Conservation (phyloP, 768 basidiomycete genomes). For the Lenzites betulinus region DNA sequence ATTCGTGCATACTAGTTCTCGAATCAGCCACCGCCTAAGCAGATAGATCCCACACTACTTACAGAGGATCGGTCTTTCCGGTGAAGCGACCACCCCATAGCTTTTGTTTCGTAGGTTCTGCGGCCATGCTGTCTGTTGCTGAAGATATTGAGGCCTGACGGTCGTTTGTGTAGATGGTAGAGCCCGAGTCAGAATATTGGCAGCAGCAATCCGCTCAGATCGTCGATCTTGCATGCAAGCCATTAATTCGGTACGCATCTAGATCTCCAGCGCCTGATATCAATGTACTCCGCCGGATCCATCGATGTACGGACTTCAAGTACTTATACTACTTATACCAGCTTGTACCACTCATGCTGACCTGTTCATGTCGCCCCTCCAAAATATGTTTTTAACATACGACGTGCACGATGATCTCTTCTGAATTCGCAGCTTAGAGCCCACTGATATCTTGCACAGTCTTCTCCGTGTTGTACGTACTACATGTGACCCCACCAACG, state of each 20-base stretch:
- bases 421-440: too few species aligned
- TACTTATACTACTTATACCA: too few species aligned
- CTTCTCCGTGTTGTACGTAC: too few species aligned
- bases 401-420: too few species aligned
- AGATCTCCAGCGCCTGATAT: too few species aligned
- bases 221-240: background rate
- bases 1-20: conserved; percentile 76
- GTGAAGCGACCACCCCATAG: conserved; percentile 61
- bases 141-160: background rate
- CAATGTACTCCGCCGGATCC: too few species aligned
- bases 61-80: conserved; percentile 88
- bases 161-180: conserved; percentile 34
- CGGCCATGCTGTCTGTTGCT: conserved; percentile 21
- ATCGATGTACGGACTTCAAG: too few species aligned
- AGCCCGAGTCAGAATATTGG: conserved; percentile 24
- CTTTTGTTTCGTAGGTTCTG: conserved; percentile 32
- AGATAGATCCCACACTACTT: conserved; percentile 31
- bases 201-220: background rate
- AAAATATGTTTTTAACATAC: too few species aligned
- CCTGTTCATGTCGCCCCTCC: too few species aligned
- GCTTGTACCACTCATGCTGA: too few species aligned
- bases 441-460: too few species aligned
- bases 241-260: conserved; percentile 6
- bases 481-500: too few species aligned
- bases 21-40: conserved; percentile 22